Evolutionary conservation across 164 flowering plant genomes (phyloP).

Genomic region (Nymphaea thermarum): DNA sequence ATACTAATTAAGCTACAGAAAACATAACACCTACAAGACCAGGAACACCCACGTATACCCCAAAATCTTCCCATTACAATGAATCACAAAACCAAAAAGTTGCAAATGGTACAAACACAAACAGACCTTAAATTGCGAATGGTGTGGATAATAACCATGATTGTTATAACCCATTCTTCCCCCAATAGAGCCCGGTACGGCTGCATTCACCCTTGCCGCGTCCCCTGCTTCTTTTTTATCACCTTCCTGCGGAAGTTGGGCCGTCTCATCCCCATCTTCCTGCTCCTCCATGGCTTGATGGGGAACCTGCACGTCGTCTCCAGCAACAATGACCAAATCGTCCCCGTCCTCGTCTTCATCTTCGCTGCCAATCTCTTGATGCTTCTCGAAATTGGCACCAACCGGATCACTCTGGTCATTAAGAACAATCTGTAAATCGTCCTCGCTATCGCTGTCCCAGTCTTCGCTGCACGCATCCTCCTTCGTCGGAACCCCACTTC

Average conservation of each 20-base stretch:
- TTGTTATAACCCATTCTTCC: conserved; percentile 59
- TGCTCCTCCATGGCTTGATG: conserved; percentile 45
- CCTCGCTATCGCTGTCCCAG: conserved; percentile 89
- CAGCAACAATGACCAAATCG: conserved; percentile 61
- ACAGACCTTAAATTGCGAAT: conserved; percentile 99
- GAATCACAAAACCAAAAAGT: not conserved
- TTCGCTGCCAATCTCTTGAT: conserved; percentile 26
- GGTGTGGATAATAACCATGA: conserved; percentile 72
- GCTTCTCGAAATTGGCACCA: conserved; percentile 20
- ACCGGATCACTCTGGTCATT: conserved; percentile 44
- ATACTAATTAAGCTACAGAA: not conserved
- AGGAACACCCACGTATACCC: not conserved
- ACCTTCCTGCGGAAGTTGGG: conserved; percentile 43
- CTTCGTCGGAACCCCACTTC: not conserved
- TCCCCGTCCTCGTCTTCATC: conserved; percentile 70
- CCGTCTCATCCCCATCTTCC: conserved; percentile 62
- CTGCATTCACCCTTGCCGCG: conserved; percentile 34
- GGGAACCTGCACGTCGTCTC: conserved; percentile 17
- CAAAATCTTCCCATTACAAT: not conserved
- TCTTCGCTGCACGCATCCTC: conserved; percentile 25
- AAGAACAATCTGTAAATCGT: conserved; percentile 89
- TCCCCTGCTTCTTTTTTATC: conserved; percentile 52
- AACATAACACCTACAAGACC: not conserved
- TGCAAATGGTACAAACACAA: conserved; percentile 2
- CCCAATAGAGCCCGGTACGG: conserved; percentile 14